Conservation (phyloP, 148 eudicot species). For the Camellia japonica region DNA sequence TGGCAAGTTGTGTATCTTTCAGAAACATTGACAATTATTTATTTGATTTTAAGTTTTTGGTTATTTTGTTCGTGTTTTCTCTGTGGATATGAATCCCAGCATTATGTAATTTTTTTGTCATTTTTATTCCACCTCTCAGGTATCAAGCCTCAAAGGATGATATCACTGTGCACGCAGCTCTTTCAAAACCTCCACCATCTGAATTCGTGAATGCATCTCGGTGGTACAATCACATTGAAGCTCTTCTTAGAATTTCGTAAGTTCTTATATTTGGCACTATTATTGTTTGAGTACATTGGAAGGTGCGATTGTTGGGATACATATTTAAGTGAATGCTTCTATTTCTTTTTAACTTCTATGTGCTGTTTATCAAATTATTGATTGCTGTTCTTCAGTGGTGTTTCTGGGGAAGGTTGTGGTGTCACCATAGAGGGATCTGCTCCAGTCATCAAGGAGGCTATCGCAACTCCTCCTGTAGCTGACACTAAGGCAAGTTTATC, state of each 20-base stretch:
- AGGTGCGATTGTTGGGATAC: not conserved
- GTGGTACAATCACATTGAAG: constrained; percentile 83
- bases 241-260: constrained; percentile 86
- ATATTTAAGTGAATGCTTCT: not conserved
- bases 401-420: constrained; percentile 74
- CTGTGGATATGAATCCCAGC: not conserved
- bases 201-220: constrained; percentile 64
- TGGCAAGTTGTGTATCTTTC: not conserved
- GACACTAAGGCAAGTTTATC: constrained; percentile 48
- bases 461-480: constrained; percentile 63
- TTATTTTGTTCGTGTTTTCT: not conserved
- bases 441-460: constrained; percentile 33
- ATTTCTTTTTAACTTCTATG: not conserved
- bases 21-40: not conserved
- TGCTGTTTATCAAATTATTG: not conserved
- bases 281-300: not conserved
- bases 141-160: constrained; percentile 94
- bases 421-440: constrained; percentile 71
- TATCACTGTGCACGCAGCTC: constrained; percentile 61
- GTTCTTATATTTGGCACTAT: constrained; percentile 20
- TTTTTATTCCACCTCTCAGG: constrained; percentile 28
- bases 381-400: constrained; percentile 51
- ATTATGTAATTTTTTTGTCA: not conserved
- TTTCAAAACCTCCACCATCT: constrained; percentile 56
- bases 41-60: not conserved